A percentile compares a stretch with the other conserved stretches of the same genome.
Evolutionary conservation across 164 flowering plant genomes (phyloP).

Genomic region (Sedum album): DNA sequence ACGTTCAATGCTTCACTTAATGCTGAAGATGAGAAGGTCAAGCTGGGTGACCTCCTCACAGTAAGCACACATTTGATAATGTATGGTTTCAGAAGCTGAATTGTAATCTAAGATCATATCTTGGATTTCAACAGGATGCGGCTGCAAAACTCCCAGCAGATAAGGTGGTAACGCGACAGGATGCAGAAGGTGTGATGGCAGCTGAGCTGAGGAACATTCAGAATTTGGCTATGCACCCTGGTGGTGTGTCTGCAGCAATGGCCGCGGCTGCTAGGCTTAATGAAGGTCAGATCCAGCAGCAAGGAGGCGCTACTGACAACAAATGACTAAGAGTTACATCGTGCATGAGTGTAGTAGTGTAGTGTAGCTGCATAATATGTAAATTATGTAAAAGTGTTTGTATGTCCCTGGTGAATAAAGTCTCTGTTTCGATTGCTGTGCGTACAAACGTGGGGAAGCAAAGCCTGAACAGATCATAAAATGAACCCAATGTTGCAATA

Average conservation of each 20-base stretch:
- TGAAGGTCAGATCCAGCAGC: constrained; percentile 13
- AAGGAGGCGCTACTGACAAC: neutral
- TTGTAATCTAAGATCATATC: neutral
- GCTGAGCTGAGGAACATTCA: constrained; percentile 49
- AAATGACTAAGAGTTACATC: neutral
- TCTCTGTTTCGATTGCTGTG: too few species aligned
- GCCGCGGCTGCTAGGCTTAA: constrained; percentile 49
- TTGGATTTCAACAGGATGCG: constrained; percentile 30
- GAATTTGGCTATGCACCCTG: constrained; percentile 20
- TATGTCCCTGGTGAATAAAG: too few species aligned
- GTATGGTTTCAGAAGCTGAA: neutral
- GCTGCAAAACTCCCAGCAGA: constrained; percentile 32
- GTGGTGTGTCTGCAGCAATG: constrained; percentile 39
- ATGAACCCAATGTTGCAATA: too few species aligned
- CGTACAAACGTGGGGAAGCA: too few species aligned
- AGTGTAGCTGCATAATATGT: neutral
- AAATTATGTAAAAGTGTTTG: too few species aligned
- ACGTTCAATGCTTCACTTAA: constrained; percentile 18
- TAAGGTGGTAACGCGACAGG: constrained; percentile 36
- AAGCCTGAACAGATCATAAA: too few species aligned
- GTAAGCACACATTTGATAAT: too few species aligned
- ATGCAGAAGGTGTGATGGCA: constrained; percentile 37
- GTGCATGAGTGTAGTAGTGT: neutral
- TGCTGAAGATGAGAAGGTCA: constrained; percentile 34
- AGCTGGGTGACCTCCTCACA: constrained; percentile 29